A percentile compares a stretch with the other conserved stretches of the same genome.
phyloP scores from a whole-genome alignment of 2,329 filamentous ascomycete genomes.

The Ophiostoma montium region DNA sequence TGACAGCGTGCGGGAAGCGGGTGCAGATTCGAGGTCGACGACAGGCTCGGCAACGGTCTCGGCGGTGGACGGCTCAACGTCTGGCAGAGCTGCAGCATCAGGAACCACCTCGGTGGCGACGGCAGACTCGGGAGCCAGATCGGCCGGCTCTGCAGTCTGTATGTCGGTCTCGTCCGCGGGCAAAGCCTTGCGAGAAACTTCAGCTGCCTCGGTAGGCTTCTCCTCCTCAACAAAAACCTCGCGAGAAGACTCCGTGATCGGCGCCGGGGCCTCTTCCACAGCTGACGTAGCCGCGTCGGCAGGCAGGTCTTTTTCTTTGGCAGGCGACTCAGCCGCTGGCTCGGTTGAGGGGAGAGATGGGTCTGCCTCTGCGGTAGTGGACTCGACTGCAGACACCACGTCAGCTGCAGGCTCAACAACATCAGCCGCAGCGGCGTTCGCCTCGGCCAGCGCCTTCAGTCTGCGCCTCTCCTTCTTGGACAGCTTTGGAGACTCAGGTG shows the following conservation, averaged over 20 bases:
- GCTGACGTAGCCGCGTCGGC: too few species aligned
- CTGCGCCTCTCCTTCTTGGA: constrained; percentile 1
- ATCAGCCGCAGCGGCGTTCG: neutral
- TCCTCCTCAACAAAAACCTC: too few species aligned
- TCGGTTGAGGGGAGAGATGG: neutral
- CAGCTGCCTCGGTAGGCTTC: too few species aligned
- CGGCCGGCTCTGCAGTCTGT: neutral
- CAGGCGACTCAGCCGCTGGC: too few species aligned
- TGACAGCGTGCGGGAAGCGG: neutral
- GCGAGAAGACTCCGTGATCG: too few species aligned
- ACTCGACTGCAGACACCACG: too few species aligned
- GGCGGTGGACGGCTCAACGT: neutral
- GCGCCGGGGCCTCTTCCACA: too few species aligned
- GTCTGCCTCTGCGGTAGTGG: neutral
- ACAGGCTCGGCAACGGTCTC: neutral
- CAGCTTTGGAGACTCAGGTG: neutral
- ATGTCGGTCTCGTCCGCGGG: too few species aligned
- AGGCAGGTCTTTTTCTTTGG: too few species aligned
- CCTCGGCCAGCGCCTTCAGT: neutral
- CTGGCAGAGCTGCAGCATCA: neutral
- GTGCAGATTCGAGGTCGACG: neutral
- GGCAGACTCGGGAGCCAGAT: neutral
- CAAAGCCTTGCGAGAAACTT: too few species aligned
- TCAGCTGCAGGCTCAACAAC: neutral
- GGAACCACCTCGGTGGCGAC: neutral